Conservation (phyloP, 257 asterid species). For the Apocynum venetum region DNA sequence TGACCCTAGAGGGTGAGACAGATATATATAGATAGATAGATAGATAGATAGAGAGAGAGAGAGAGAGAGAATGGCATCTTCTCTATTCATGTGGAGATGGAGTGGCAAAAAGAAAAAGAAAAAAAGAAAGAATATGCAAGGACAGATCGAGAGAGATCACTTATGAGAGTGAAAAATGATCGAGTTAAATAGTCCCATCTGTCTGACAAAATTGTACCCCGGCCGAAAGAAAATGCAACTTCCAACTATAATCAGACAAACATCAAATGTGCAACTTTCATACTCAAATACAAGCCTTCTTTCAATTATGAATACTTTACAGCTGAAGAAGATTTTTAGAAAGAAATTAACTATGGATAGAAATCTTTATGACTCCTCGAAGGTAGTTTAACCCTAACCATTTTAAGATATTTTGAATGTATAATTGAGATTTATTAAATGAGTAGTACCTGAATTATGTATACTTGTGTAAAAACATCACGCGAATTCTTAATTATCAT, state of each 20-base stretch:
- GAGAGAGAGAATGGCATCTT: not conserved
- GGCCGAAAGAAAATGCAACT: not conserved
- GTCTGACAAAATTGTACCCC: not conserved
- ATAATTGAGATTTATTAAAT: no score
- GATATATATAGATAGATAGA: not conserved
- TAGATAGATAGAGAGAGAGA: no score
- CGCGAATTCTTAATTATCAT: no score
- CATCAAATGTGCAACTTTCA: not conserved
- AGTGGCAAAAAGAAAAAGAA: not conserved
- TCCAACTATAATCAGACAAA: not conserved
- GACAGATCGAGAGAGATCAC: not conserved
- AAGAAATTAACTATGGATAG: no score
- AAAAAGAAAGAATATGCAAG: no score
- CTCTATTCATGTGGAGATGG: not conserved
- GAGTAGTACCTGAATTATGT: no score
- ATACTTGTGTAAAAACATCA: no score
- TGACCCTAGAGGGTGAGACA: not conserved
- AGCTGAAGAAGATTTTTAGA: no score
- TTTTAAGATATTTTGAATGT: no score
- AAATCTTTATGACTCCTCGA: no score
- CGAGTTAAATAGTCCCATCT: not conserved
- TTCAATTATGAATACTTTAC: no score
- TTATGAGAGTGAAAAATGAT: not conserved
- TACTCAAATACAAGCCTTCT: not conserved
- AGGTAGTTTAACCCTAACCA: no score